These are phyloP conservation scores for Fusarium subglutinans DNA, from an alignment of 2,329 filamentous ascomycete species.

Conservation along the genomic window DNA sequence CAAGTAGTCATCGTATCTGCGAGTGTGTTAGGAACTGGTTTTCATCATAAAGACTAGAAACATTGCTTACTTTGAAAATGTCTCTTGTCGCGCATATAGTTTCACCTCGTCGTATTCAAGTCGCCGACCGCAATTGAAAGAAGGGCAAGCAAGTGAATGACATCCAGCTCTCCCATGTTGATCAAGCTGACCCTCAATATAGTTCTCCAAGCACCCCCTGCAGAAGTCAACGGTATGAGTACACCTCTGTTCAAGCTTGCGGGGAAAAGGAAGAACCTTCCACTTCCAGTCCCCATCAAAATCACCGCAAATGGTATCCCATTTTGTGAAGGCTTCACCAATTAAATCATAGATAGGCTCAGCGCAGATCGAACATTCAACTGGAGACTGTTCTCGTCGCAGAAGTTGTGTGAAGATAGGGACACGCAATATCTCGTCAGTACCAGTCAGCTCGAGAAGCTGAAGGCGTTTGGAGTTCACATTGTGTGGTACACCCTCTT, in stretches of 20 bases:
- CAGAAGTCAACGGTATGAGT: background rate
- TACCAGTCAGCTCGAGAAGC: background rate
- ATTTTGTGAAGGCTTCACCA: background rate
- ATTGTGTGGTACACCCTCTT: background rate
- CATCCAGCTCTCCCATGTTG: background rate
- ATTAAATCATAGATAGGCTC: background rate
- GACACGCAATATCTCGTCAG: background rate
- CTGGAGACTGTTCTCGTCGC: background rate
- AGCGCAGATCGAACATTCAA: background rate
- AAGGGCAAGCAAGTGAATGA: background rate
- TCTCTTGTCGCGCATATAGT: background rate
- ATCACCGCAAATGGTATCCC: background rate
- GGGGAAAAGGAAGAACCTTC: background rate
- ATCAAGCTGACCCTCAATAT: background rate
- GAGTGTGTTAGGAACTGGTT: fast-evolving
- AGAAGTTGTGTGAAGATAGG: background rate
- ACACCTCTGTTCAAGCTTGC: background rate
- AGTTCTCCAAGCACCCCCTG: background rate
- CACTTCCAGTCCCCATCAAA: background rate
- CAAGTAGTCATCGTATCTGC: background rate
- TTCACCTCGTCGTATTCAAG: background rate
- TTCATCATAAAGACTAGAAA: background rate
- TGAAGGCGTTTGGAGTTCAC: background rate
- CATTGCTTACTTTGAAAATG: background rate
- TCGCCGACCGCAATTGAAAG: background rate